Evolutionary conservation across 108 stramenopile species (phyloP).

Genomic region (Licmophora abbreviata): DNA sequence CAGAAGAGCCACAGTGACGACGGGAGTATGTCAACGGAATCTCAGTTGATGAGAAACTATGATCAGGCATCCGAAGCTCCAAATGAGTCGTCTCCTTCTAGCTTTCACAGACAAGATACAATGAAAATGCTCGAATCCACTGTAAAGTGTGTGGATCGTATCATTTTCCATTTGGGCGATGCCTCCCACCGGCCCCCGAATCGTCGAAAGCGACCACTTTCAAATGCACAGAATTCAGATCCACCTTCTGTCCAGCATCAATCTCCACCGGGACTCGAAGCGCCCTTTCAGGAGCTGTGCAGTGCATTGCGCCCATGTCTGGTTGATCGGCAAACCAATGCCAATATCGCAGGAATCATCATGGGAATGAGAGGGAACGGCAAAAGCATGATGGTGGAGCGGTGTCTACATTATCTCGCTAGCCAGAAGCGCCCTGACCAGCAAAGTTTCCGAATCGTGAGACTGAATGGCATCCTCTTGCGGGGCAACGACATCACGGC

Average conservation of each 20-base stretch:
- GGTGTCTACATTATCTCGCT: slow-evolving; percentile 41
- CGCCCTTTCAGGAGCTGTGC: slow-evolving; percentile 25
- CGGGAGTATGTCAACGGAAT: too few species aligned
- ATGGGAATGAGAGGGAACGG: slow-evolving; percentile 72
- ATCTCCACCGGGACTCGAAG: slow-evolving; percentile 25
- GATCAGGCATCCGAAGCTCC: too few species aligned
- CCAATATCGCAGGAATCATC: slow-evolving; percentile 59
- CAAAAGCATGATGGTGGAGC: slow-evolving; percentile 59
- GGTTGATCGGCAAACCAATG: slow-evolving; percentile 3
- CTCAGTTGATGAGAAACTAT: too few species aligned
- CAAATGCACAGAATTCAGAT: neutral
- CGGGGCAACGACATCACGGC: slow-evolving; percentile 56
- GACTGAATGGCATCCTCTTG: slow-evolving; percentile 58
- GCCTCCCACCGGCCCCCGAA: neutral
- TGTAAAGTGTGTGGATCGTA: neutral
- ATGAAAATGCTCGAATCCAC: neutral
- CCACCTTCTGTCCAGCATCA: neutral
- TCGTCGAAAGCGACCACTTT: neutral
- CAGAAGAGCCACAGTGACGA: too few species aligned
- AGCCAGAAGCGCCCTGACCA: slow-evolving; percentile 5
- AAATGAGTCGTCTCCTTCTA: too few species aligned
- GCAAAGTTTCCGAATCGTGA: slow-evolving; percentile 45
- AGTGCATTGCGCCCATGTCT: slow-evolving; percentile 22
- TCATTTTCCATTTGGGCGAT: neutral
- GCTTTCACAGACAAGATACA: too few species aligned